Evolutionary conservation across 768 basidiomycete species (phyloP), one percentile per base, ranked within the genome.

Genomic region (Serendipita sp.): DNA sequence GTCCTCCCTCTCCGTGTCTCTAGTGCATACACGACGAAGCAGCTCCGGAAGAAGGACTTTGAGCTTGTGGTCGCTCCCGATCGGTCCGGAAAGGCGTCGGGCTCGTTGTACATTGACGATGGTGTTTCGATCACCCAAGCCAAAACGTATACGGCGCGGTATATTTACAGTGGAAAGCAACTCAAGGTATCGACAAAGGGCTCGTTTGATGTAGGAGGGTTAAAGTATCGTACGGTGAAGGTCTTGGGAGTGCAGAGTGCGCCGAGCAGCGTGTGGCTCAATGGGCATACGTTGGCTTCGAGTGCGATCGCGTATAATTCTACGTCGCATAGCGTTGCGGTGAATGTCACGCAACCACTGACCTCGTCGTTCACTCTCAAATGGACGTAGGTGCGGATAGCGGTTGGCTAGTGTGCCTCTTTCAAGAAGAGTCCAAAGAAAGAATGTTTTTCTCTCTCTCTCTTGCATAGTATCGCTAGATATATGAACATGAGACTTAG

Each of bases 1-100:
- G 82, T 82, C 34, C 71, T 90, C 10, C 78, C 89, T 18, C 71
- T 87, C 44, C 82, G 89, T 69, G 73, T 52, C 48, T 15, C 13
- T 33, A 46, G 45, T 6, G 63, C 63, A 13, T 50, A 64, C 34
- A 64, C 63, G 48, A 64, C 63, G 15, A 34, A 16, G 16, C 36
- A 48, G 46, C 45, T 52, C 23, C 63, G 46, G 16, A 33, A 46
- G 16, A 46, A 52, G 3, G 34, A 46, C 48, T 64, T 33, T 29
- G 31, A 46, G 31, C 63, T 64, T 3, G 29, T 64, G 10, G 4
- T 64, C 2, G 63, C 63, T 11, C 63, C 50, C 1, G 40, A 43
- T 27, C 8, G 31, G 18, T 50, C 45, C 34, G 63, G 46, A 15
- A 48, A 46, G n/a, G 63, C 63, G 23, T 50, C 63, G 18, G 63